phyloP scores from a whole-genome alignment of 495 filamentous ascomycete genomes.

The Penicillium coffeae region DNA sequence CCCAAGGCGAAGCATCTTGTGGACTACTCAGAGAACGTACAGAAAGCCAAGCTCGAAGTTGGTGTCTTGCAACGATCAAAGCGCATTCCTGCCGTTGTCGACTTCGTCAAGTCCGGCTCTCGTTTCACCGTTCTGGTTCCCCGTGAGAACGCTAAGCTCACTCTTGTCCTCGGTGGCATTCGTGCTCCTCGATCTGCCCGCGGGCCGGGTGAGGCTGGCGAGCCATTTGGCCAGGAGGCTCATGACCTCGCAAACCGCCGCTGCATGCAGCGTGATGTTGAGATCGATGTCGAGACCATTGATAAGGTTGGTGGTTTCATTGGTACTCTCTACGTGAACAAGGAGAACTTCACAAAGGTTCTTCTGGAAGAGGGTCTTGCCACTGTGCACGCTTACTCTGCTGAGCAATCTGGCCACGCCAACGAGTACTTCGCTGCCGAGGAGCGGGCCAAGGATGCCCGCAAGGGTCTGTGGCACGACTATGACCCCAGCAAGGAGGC shows the following conservation, averaged over 20 bases:
- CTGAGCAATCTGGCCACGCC: constrained; percentile 88
- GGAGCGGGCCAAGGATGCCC: constrained; percentile 76
- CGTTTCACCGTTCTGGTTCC: constrained; percentile 92
- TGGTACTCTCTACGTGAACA: constrained; percentile 87
- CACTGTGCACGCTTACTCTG: constrained; percentile 87
- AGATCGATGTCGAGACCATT: constrained; percentile 90
- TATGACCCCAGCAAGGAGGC: constrained; percentile 82
- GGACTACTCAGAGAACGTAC: constrained; percentile 86
- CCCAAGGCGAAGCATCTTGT: constrained; percentile 73
- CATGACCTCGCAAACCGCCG: constrained; percentile 83
- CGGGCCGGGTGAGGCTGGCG: constrained; percentile 71
- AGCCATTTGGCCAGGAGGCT: constrained; percentile 94
- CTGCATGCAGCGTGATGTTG: constrained; percentile 91
- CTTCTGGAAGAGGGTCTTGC: constrained; percentile 93
- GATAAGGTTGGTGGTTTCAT: constrained; percentile 98
- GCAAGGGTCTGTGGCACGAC: constrained; percentile 88
- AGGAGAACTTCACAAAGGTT: constrained; percentile 92
- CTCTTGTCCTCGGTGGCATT: constrained; percentile 90
- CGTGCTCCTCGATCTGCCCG: constrained; percentile 87
- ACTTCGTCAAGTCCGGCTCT: constrained; percentile 94
- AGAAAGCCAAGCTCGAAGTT: constrained; percentile 92
- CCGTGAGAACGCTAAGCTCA: constrained; percentile 89
- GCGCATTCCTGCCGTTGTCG: constrained; percentile 89
- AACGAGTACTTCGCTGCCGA: constrained; percentile 85
- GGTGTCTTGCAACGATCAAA: constrained; percentile 82